Percentiles rank a stretch among this genome's conserved stretches.
Evolutionary conservation across 2,329 filamentous ascomycete species (phyloP).

Genomic region (Fusarium brevicatenulatum): DNA sequence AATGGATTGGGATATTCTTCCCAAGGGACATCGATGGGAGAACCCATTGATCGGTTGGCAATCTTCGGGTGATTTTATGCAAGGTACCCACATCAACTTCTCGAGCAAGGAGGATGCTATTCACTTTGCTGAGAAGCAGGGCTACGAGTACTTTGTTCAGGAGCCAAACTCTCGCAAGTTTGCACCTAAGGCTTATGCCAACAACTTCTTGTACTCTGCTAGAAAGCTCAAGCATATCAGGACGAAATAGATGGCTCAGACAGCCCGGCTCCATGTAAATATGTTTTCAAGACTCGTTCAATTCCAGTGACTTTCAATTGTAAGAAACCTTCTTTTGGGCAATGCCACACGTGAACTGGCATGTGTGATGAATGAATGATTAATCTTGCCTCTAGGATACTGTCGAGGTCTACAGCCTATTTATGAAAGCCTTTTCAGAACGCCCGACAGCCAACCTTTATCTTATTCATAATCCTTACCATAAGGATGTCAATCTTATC

Average conservation of each 20-base stretch:
- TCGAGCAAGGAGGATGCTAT: slow-evolving; percentile 95
- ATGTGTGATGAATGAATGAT: background rate
- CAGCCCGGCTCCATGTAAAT: slow-evolving; percentile 42
- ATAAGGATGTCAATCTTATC: slow-evolving; percentile 18
- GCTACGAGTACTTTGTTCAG: slow-evolving; percentile 98
- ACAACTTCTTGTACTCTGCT: slow-evolving; percentile 89
- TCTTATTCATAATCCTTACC: slow-evolving; percentile 28
- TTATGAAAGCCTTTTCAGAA: slow-evolving; percentile 4
- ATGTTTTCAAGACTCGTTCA: slow-evolving; percentile 40
- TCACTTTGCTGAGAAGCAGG: slow-evolving; percentile 95
- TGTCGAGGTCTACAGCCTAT: background rate
- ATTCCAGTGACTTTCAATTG: slow-evolving; percentile 5
- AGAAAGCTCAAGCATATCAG: slow-evolving; percentile 89
- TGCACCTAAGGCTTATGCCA: slow-evolving; percentile 90
- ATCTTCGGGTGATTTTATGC: slow-evolving; percentile 93
- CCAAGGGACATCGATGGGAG: slow-evolving; percentile 96
- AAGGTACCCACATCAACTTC: slow-evolving; percentile 92
- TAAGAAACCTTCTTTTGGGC: background rate
- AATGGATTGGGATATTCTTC: slow-evolving; percentile 97
- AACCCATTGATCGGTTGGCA: slow-evolving; percentile 99
- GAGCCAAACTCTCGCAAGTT: slow-evolving; percentile 92
- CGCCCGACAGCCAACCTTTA: slow-evolving; percentile 29
- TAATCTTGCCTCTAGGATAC: background rate
- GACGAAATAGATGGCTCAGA: slow-evolving; percentile 70
- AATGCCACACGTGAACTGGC: background rate